These are phyloP conservation scores for Aureobasidium namibiae DNA, from an alignment of 2,329 filamentous ascomycete species.

Conservation along the genomic window DNA sequence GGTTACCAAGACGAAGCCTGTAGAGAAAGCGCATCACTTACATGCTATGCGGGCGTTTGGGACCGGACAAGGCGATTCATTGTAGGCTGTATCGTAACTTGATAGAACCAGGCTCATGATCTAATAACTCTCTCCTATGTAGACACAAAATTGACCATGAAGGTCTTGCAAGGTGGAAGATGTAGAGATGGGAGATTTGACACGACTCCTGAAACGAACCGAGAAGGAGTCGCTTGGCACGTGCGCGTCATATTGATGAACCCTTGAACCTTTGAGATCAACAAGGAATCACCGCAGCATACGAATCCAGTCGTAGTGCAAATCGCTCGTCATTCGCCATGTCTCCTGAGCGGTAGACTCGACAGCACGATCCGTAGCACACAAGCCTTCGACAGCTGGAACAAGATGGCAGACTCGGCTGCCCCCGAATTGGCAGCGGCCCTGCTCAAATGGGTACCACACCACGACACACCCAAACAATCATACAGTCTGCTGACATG, in stretches of 20 bases:
- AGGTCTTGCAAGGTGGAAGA: neutral
- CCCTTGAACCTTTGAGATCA: neutral
- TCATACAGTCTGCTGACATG: neutral
- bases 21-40: neutral
- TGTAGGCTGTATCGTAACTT: neutral
- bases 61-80: neutral
- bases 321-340: neutral
- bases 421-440: conserved; percentile 14
- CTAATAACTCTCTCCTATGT: neutral
- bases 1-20: neutral
- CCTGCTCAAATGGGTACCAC: conserved; percentile 14
- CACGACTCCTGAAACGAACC: neutral
- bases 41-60: neutral
- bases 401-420: conserved; percentile 11
- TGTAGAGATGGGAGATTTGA: neutral
- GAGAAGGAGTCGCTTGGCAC: neutral
- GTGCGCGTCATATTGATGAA: conserved; percentile 1
- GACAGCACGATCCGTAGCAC: neutral
- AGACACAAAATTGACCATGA: neutral
- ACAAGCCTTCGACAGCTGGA: neutral
- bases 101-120: neutral
- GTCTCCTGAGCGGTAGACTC: neutral
- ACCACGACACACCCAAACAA: too few species aligned
- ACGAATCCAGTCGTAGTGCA: neutral
- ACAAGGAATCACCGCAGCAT: neutral